Evolutionary conservation across 2,329 filamentous ascomycete genomes (phyloP), one percentile per base, ranked within the genome.

Genomic region (Colletotrichum cordylinicola): DNA sequence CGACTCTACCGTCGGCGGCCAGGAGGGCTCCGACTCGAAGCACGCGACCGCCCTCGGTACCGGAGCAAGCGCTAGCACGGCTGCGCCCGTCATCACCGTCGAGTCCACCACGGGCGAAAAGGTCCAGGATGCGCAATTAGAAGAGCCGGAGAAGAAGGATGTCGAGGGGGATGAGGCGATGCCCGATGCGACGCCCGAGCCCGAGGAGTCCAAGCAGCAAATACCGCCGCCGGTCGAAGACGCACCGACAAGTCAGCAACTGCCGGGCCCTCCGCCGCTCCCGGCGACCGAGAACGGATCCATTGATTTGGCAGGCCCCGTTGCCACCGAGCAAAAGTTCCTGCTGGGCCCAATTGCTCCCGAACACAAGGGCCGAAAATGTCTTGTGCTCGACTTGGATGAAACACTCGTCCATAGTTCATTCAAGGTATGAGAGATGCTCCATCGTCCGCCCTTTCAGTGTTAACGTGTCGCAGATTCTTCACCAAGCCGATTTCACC

Each of bases 361-460:
- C 31, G 93, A 95, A 80, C 92, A 97, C 80, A 93, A 94, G 84
- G 95, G 96, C 33, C 93, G 95, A 82, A 99, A 99, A 85, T 99
- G 97, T 81, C 88, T 99, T 55, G 96, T 99, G 21, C 90, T 99
- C 61, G 97, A 99, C 87, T 88, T 99, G 77, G 97, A 99, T 80
- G 97, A 99, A 85, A 99, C 97, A 2, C 87, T 99, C 68, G 97
- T 99, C 29, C 97, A 99, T 87, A 98, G 97, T 85, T 98, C 97
- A 80, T 99, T 99, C 87, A 99, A 99, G 91, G 96, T 98, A 88
- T 79, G 82, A 77, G 35, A 66, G 24, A 31, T 21, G n/a, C 18
- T 24, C 13, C 73, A 18, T n/a, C 37, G 18, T n/a, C 12, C 27
- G 29, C 27, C 24, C 12, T 24, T 29, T 37, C 43, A 7, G 15